These are phyloP conservation scores for Gnomoniopsis smithogilvyi DNA, from an alignment of 2,329 filamentous ascomycete genomes.

Conservation along the genomic window DNA sequence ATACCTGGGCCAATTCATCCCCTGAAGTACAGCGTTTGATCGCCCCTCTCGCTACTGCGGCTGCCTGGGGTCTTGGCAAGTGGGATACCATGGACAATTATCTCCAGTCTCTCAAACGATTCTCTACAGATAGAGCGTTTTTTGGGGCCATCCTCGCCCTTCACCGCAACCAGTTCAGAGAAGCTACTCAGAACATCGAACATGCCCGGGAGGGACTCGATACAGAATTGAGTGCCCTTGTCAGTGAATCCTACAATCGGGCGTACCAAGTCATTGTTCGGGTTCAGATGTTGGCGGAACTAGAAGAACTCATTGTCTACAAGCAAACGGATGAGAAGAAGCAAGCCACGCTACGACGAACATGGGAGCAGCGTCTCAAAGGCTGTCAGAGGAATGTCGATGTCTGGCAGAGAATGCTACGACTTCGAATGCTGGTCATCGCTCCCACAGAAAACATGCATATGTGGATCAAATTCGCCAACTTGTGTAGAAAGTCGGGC, in stretches of 20 bases:
- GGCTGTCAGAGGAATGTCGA: conserved; percentile 97
- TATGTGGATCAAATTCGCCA: conserved; percentile 99
- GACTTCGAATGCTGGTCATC: conserved; percentile 88
- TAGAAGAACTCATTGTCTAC: conserved; percentile 97
- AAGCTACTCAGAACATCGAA: conserved; percentile 84
- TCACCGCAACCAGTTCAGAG: conserved; percentile 92
- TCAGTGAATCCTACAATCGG: conserved; percentile 98
- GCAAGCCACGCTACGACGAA: conserved; percentile 84
- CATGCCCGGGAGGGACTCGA: conserved; percentile 92
- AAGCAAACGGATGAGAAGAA: conserved; percentile 91
- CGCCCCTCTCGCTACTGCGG: conserved; percentile 88
- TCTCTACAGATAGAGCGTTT: conserved; percentile 93
- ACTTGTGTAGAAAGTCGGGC: conserved; percentile 93
- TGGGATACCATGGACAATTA: conserved; percentile 99
- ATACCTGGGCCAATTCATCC: conserved; percentile 88
- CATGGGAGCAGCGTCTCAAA: conserved; percentile 93
- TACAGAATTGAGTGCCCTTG: conserved; percentile 88
- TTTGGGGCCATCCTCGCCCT: conserved; percentile 95
- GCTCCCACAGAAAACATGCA: conserved; percentile 90
- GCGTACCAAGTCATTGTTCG: conserved; percentile 98
- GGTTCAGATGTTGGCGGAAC: conserved; percentile 97
- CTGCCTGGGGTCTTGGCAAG: conserved; percentile 92
- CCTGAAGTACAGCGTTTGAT: conserved; percentile 87
- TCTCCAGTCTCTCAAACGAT: conserved; percentile 87
- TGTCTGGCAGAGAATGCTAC: conserved; percentile 97